Base-by-base conservation (phyloP, 345 rosid genomes). In the Sisymbrium irio region DNA sequence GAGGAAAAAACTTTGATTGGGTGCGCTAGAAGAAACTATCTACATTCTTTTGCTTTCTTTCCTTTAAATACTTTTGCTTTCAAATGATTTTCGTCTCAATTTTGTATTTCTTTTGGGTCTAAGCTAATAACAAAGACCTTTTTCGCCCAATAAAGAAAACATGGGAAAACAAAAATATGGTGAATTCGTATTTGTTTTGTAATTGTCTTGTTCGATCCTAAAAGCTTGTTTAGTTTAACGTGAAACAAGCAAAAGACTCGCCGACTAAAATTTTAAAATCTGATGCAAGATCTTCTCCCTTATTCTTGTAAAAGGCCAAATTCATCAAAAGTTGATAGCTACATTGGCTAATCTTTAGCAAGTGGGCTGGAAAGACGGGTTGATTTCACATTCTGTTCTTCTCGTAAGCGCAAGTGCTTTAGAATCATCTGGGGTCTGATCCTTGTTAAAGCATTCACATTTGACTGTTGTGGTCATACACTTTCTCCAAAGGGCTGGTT, bases 361-460 rank as follows among this genome's bases (percentile, higher is more conserved):
- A 62, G 65, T 76, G 79, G 75, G 58, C 28, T 41, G 4, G 25
- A 76, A n/a, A 32, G 56, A 67, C 4, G 40, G 55, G 51, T 53
- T 62, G 49, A 33, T 65, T 55, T 77, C 71, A 69, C 76, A 63
- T 70, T 77, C 1, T 56, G 76, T 77, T 70, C 71, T 62, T 76
- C 75, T 69, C 71, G 75, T 76, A 76, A 69, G 62, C 71, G 65
- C 70, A 68, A 62, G 60, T 63, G 72, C 80, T 64, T 63, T 71
- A 70, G 56, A 71, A 77, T 71, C 62, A 64, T 57, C 13, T 64
- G 76, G 70, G 74, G 75, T 62, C 79, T 69, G 70, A 69, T 63
- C 71, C 15, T 63, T 70, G 56, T 65, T 56, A 56, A 77, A 77
- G 72, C 67, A 32, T 57, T 57, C 56, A 40, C 62, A 71, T 77